These are phyloP conservation scores for Solanum sparsipilum DNA, from an alignment of 257 asterid genomes.

Conservation along the genomic window DNA sequence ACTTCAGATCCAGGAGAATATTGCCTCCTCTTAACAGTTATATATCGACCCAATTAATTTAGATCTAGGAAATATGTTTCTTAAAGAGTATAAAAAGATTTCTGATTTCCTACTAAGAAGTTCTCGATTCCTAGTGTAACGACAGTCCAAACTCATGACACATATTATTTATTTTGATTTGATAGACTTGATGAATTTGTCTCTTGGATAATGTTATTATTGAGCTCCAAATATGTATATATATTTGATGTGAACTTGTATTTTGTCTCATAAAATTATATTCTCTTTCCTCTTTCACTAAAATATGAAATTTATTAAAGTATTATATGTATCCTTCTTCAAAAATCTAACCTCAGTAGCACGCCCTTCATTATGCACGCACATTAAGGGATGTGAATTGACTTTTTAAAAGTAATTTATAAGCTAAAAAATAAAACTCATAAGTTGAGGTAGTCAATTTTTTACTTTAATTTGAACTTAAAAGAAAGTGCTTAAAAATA, in stretches of 20 bases:
- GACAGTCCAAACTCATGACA: not conserved
- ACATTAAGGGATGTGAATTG: not conserved
- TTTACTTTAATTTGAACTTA: no score
- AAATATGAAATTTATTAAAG: not conserved
- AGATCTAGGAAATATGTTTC: not conserved
- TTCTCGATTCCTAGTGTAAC: not conserved
- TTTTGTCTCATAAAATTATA: not conserved
- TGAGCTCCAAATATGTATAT: not conserved
- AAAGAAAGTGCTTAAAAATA: no score
- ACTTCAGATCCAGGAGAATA: not conserved
- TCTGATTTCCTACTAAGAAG: not conserved
- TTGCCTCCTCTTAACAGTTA: not conserved
- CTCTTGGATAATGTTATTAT: not conserved
- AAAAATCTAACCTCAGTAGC: not conserved
- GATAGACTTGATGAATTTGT: not conserved
- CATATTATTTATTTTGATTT: not conserved
- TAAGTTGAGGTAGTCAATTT: no score
- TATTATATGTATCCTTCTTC: not conserved
- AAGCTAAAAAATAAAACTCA: no score
- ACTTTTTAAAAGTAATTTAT: no score
- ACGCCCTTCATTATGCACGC: not conserved
- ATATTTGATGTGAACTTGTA: not conserved
- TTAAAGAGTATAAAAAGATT: not conserved
- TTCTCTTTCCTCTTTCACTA: not conserved
- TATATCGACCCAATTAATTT: not conserved